A percentile compares a stretch with the other conserved stretches of the same genome.
These are phyloP conservation scores for Microstegium vimineum DNA, from an alignment of 176 grass and related monocot species.

Conservation along the genomic window DNA sequence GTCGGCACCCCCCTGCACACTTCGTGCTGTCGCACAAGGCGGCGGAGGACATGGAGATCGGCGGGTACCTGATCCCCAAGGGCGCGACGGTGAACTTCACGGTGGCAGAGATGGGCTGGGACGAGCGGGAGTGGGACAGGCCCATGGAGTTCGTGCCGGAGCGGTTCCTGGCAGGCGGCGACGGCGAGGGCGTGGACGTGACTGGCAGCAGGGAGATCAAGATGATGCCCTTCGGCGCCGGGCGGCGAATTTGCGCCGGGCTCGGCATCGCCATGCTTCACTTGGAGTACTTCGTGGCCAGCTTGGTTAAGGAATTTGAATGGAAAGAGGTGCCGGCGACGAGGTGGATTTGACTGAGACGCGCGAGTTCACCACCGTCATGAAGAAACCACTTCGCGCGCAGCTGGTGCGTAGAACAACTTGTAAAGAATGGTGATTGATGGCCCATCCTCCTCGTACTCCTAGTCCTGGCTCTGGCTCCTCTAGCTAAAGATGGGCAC, in stretches of 20 bases:
- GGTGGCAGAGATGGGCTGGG: conserved; percentile 46
- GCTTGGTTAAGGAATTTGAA: no score
- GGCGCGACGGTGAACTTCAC: conserved; percentile 40
- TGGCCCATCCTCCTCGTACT: no score
- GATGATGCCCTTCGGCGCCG: conserved; percentile 64
- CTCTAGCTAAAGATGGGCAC: no score
- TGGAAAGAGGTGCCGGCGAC: no score
- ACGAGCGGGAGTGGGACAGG: conserved; percentile 33
- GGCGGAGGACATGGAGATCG: conserved; percentile 32
- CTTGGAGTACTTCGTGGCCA: no score
- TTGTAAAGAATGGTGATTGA: not conserved
- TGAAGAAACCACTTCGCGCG: conserved; percentile 40
- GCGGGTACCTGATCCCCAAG: conserved; percentile 45
- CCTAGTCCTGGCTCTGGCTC: no score
- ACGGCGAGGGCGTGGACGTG: conserved; percentile 40
- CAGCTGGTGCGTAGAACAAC: conserved; percentile 25
- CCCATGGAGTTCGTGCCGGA: conserved; percentile 48
- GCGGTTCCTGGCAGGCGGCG: conserved; percentile 46
- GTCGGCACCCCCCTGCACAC: conserved; percentile 51
- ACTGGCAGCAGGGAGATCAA: conserved; percentile 35
- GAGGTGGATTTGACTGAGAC: conserved; percentile 48
- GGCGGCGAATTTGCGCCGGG: conserved; percentile 45
- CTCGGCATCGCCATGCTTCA: no score
- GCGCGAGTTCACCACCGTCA: conserved; percentile 32
- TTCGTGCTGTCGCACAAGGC: conserved; percentile 38